Conservation (phyloP, 768 basidiomycete species). For the Phaffia tasmanica region DNA sequence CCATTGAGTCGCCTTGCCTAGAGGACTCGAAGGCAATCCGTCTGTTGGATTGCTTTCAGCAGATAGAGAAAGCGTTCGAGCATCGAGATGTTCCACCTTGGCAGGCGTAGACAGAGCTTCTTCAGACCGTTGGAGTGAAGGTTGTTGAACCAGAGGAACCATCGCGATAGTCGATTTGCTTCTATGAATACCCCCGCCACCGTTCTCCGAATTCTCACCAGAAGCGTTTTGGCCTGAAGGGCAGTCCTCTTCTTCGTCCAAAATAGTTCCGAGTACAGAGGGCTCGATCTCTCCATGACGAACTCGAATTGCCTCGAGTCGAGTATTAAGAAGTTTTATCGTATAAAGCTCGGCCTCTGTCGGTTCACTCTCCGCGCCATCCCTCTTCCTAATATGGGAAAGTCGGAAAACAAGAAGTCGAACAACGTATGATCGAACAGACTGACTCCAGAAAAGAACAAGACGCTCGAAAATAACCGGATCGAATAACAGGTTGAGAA, state of each 20-base stretch:
- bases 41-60: neutral
- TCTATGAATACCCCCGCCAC: conserved; percentile 5
- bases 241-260: conserved; percentile 28
- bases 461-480: conserved; percentile 39
- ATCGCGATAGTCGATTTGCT: conserved; percentile 25
- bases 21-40: conserved; percentile 5
- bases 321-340: conserved; percentile 38
- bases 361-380: conserved; percentile 26
- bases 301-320: conserved; percentile 40
- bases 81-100: conserved; percentile 2
- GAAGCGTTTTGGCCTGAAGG: neutral
- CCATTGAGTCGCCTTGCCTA: conserved; percentile 26
- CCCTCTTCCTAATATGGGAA: conserved; percentile 35
- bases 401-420: conserved; percentile 41
- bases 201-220: neutral
- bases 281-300: conserved; percentile 42
- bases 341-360: conserved; percentile 34
- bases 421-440: conserved; percentile 37
- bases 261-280: conserved; percentile 27
- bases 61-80: neutral
- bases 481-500: conserved; percentile 40
- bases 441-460: conserved; percentile 40
- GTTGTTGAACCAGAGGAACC: conserved; percentile 7
- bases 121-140: neutral
- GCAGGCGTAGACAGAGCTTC: neutral